These are phyloP conservation scores for Microsporum canis DNA, from an alignment of 2,329 filamentous ascomycete species.

Conservation along the genomic window DNA sequence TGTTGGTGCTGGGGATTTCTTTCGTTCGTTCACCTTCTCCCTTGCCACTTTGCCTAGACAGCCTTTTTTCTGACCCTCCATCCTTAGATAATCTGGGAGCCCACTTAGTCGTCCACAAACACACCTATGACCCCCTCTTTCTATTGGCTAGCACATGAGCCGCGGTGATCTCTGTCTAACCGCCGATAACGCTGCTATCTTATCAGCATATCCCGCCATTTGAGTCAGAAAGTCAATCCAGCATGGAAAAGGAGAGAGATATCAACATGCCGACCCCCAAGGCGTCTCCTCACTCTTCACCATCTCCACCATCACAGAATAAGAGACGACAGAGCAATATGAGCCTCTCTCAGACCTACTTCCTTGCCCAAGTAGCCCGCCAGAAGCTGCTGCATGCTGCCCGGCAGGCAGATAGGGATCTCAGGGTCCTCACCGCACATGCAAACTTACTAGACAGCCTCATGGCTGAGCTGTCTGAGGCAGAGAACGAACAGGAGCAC, in stretches of 20 bases:
- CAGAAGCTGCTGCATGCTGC: conserved; percentile 92
- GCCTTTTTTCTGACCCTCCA: background rate
- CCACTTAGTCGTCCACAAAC: background rate
- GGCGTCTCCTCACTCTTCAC: conserved; percentile 8
- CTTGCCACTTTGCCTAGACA: background rate
- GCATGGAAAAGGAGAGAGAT: background rate
- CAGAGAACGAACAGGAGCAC: conserved; percentile 87
- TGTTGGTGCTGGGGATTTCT: background rate
- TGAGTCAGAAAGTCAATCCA: background rate
- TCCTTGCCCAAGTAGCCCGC: conserved; percentile 90
- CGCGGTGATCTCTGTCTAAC: background rate
- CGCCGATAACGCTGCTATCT: background rate
- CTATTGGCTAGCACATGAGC: background rate
- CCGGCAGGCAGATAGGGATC: conserved; percentile 81
- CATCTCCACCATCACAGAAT: conserved; percentile 25
- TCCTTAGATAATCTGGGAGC: background rate
- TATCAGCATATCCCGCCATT: background rate
- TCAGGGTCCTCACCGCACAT: conserved; percentile 89
- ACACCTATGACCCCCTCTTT: background rate
- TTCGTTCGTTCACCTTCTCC: background rate
- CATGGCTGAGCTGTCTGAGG: conserved; percentile 84
- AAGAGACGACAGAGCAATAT: conserved; percentile 61
- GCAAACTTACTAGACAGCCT: conserved; percentile 94
- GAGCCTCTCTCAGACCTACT: conserved; percentile 98
- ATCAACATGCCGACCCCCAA: background rate